Percentiles rank a stretch among this genome's conserved stretches.
Conservation (phyloP, 441 rosid species). For the Pelargonium cotyledonis region DNA sequence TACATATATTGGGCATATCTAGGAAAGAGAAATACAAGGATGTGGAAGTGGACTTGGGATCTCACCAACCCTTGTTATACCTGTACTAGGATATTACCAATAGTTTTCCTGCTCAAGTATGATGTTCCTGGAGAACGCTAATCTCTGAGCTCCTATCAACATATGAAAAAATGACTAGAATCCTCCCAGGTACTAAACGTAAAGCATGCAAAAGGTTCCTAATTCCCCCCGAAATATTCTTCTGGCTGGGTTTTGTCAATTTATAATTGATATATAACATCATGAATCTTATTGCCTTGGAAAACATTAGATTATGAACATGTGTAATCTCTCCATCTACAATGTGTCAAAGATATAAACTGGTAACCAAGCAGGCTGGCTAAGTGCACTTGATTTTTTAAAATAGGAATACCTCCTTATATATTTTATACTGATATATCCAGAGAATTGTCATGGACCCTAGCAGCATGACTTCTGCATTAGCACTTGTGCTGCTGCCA, state of each 20-base stretch:
- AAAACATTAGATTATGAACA: neutral
- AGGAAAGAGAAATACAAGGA: neutral
- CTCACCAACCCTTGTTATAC: neutral
- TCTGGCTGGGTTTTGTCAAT: neutral
- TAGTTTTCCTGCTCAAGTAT: neutral
- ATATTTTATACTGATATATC: neutral
- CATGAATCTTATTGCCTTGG: neutral
- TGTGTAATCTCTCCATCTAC: neutral
- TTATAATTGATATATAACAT: neutral
- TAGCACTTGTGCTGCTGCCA: neutral
- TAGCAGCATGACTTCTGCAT: neutral
- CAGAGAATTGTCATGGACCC: neutral
- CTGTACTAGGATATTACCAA: neutral
- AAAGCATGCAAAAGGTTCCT: neutral
- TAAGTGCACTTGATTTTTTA: neutral
- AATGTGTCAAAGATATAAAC: neutral
- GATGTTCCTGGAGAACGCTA: neutral
- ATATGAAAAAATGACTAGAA: neutral
- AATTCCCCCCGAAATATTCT: neutral
- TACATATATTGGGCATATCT: neutral
- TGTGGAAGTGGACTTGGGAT: neutral
- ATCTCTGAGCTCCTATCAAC: neutral
- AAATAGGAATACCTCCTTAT: neutral
- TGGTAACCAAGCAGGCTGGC: neutral
- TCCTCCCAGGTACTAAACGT: neutral